These are phyloP conservation scores for Phytopythium mirpurense DNA, from an alignment of 352 stramenopile species.

Conservation along the genomic window DNA sequence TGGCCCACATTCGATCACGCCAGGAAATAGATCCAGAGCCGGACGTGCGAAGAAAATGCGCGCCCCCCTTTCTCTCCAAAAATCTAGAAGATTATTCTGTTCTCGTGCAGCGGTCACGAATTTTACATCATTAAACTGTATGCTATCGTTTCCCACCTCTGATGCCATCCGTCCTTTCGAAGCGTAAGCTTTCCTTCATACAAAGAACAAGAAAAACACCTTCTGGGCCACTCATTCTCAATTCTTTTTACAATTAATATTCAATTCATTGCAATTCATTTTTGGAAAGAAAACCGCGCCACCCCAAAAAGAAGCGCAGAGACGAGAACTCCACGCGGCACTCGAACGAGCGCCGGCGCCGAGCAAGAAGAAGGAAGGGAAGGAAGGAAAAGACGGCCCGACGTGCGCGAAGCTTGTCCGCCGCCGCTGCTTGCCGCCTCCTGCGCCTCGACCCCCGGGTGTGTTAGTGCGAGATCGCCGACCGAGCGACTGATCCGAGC, in stretches of 20 bases:
- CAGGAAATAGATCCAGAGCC: constrained; percentile 1
- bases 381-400: neutral
- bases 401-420: neutral
- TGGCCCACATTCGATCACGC: no score
- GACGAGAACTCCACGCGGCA: constrained; percentile 7
- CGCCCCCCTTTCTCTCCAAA: constrained; percentile 10
- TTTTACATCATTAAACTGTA: neutral
- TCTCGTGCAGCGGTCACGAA: neutral
- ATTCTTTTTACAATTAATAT: constrained; percentile 27
- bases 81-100: constrained; percentile 33
- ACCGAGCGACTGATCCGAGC: neutral
- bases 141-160: neutral
- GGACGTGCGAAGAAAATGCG: constrained; percentile 15
- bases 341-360: constrained; percentile 4
- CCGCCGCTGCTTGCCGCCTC: neutral
- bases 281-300: constrained; percentile 6
- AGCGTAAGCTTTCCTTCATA: constrained; percentile 14
- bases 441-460: neutral
- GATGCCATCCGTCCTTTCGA: constrained; percentile 14
- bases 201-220: constrained; percentile 11
- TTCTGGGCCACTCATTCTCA: constrained; percentile 20
- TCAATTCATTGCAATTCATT: constrained; percentile 42
- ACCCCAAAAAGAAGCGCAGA: constrained; percentile 21
- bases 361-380: constrained; percentile 2
- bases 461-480: constrained; percentile 2